Evolutionary conservation across 164 flowering plant species (phyloP).

Genomic region (Tetrastigma voinierianum): DNA sequence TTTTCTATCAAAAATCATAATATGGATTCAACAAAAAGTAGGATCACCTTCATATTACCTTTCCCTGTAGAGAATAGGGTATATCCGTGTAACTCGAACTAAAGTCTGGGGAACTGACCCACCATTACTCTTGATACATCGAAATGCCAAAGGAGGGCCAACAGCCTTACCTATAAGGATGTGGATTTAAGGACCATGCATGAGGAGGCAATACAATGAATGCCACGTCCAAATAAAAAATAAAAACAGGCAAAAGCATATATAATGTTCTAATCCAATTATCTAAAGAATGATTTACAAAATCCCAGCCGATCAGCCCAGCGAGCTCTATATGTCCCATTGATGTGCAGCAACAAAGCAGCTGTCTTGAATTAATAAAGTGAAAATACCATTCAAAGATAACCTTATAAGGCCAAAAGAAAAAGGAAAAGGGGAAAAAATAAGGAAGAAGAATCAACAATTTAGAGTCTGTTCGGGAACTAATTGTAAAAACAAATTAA

Average conservation of each 20-base stretch:
- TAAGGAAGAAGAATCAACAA: no score
- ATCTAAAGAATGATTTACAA: constrained; percentile 42
- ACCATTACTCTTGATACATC: constrained; percentile 76
- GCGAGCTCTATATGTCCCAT: constrained; percentile 93
- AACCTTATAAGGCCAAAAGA: no score
- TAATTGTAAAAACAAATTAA: no score
- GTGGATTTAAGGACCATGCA: not conserved
- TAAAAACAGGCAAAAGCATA: not conserved
- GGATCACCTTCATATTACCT: constrained; percentile 40
- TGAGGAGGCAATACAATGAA: not conserved
- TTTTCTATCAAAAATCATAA: not conserved
- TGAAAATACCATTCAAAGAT: not conserved
- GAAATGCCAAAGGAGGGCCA: constrained; percentile 79
- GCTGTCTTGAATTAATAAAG: constrained; percentile 55
- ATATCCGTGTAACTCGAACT: constrained; percentile 72
- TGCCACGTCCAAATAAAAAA: not conserved
- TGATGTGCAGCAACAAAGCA: constrained; percentile 61
- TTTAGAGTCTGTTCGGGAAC: no score
- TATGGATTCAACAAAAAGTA: not conserved
- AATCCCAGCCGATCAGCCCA: constrained; percentile 94
- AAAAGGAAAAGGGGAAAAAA: not conserved
- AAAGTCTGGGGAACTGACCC: constrained; percentile 79
- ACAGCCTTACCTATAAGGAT: constrained; percentile 52
- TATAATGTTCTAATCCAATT: not conserved
- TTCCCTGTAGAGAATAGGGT: constrained; percentile 89